Evolutionary conservation across 169 alveolate species (phyloP), one percentile per base, ranked within the genome.

Genomic region (Plasmodium gonderi): DNA sequence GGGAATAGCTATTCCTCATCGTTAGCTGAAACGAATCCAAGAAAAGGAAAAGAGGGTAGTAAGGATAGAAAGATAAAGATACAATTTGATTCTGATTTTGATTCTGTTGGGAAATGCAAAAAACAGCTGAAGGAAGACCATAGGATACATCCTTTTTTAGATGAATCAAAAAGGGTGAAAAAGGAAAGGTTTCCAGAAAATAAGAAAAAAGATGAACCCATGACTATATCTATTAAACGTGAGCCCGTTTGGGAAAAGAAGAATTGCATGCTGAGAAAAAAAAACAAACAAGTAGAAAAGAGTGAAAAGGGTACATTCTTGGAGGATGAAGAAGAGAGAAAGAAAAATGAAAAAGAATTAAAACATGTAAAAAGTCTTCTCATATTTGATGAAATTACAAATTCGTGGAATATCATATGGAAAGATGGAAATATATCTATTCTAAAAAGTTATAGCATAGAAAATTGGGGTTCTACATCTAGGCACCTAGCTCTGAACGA

Each of bases 351-450:
- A 75, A 31, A 38, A 49, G 64, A 75, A 42, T 0, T 7, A 14
- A 6, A 14, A 45, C 38, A 38, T 12, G 82, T 75, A 31, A 75
- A 31, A 42, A 40, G 82, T 31, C 82, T 75, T 0, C 38, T 75
- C 7, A 49, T 40, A 31, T 75, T 75, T 14, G 82, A 75, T 31
- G 82, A 75, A 42, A 75, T 33, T 7, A 75, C 82, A 3, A 42
- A 75, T 49, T 42, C 82, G 7, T 75, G 82, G 82, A 75, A 75
- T 26, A 17, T 75, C 20, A 26, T 75, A 4, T 75, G 82, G 82
- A 42, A 75, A 31, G 20, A 3, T 12, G 82, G 82, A 11, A 42
- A 31, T 12, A 12, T 75, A 40, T 36, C 64, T 1, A 49, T 75
- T 42, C 12, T 38, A 33, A 75, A 75, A 75, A 40, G 67, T 29